These are phyloP conservation scores for Lyophyllum atratum DNA, from an alignment of 768 basidiomycete genomes.

Conservation along the genomic window DNA sequence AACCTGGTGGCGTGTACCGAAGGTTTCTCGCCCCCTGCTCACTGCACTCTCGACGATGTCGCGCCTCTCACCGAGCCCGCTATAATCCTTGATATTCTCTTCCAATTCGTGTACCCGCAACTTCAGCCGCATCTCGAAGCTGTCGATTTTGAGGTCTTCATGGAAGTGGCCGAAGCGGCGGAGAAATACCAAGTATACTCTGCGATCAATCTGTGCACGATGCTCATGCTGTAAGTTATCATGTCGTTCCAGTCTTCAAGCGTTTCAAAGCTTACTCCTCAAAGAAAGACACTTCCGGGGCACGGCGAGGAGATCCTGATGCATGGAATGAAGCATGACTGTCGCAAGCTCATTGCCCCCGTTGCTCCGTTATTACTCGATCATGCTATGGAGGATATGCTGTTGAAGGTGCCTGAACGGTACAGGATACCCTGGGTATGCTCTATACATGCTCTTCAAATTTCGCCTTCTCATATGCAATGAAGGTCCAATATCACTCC, in stretches of 20 bases:
- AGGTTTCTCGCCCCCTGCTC: slow-evolving; percentile 8
- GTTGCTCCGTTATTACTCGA: slow-evolving; percentile 5
- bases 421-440: slow-evolving; percentile 5
- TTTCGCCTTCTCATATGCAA: not conserved
- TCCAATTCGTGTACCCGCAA: slow-evolving; percentile 4
- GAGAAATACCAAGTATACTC: slow-evolving; percentile 25
- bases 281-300: slow-evolving; percentile 1
- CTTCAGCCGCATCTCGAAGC: slow-evolving; percentile 8
- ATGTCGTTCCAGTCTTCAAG: not conserved
- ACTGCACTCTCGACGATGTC: not conserved
- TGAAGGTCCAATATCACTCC: slow-evolving; percentile 3
- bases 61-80: not conserved
- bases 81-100: not conserved
- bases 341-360: not conserved
- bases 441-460: not conserved
- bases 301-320: slow-evolving; percentile 4
- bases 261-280: not conserved
- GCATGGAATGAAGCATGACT: slow-evolving; percentile 6
- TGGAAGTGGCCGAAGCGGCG: slow-evolving; percentile 21
- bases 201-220: slow-evolving; percentile 23
- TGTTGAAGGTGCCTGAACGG: not conserved
- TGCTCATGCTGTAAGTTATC: slow-evolving; percentile 16
- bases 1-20: slow-evolving; percentile 12
- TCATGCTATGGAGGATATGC: slow-evolving; percentile 1
- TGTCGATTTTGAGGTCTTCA: slow-evolving; percentile 6